Evolutionary conservation across 345 rosid species (phyloP).

Genomic region (Clarkia xantiana): DNA sequence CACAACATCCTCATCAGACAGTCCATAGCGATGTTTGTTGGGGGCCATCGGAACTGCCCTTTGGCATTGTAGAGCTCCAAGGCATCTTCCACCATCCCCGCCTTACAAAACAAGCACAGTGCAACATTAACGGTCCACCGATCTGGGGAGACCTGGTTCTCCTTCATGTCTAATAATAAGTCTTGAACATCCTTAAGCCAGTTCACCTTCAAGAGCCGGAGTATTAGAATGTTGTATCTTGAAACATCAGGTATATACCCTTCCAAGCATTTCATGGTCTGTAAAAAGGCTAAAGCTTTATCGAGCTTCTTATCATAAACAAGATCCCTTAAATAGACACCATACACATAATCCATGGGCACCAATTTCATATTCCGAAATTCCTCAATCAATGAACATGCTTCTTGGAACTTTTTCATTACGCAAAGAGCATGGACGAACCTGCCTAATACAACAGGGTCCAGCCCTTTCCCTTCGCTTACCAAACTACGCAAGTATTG

Average conservation of each 20-base stretch:
- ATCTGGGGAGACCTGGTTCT: slow-evolving; percentile 35
- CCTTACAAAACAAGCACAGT: slow-evolving; percentile 74
- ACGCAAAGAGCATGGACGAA: slow-evolving; percentile 45
- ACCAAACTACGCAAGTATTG: slow-evolving; percentile 28
- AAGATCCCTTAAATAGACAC: slow-evolving; percentile 42
- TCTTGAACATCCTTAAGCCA: slow-evolving; percentile 43
- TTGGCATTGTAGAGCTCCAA: slow-evolving; percentile 45
- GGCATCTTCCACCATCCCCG: slow-evolving; percentile 69
- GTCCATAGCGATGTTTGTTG: slow-evolving; percentile 33
- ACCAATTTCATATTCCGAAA: slow-evolving; percentile 22
- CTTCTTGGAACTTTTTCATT: slow-evolving; percentile 26
- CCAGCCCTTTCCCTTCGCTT: slow-evolving; percentile 9
- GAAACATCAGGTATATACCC: slow-evolving; percentile 44
- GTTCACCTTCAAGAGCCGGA: slow-evolving; percentile 39
- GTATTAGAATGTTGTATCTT: slow-evolving; percentile 44
- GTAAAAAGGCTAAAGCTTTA: slow-evolving; percentile 41
- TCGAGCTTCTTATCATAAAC: slow-evolving; percentile 29
- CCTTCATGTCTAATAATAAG: slow-evolving; percentile 60
- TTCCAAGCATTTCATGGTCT: slow-evolving; percentile 29
- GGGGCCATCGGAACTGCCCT: slow-evolving; percentile 43
- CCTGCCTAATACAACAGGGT: slow-evolving; percentile 20
- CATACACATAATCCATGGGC: slow-evolving; percentile 38
- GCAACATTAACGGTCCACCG: slow-evolving; percentile 44
- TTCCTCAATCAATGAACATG: slow-evolving; percentile 40
- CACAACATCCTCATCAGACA: slow-evolving; percentile 60